Base-by-base conservation (phyloP, 1,284 basidiomycete species). In the Pisolithus thermaeus region DNA sequence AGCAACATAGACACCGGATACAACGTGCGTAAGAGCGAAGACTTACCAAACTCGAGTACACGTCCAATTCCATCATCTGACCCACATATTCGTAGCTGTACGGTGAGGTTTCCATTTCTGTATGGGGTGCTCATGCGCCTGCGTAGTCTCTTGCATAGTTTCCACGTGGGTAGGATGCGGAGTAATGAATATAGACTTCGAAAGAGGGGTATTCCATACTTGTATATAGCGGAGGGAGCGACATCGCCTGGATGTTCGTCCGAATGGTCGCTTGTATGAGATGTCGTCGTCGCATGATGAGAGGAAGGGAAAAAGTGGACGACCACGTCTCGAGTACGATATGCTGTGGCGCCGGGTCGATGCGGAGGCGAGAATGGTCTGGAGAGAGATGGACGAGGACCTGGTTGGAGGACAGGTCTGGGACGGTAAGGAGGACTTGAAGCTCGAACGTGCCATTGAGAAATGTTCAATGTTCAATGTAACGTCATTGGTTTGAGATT, bases 191-290 rank as follows among this genome's bases (percentile, higher is more conserved):
- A 91, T 4, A 90, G 64, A 62, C 84, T 86, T 48, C 88, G 77
- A 70, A 90, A 90, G 37, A 89, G 75, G 38, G 84, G 78, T 59
- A 91, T 90, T 28, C 83, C 81, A 58, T 89, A 81, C 67, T 91
- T 90, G 77, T 91, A 91, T 52, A 89, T 84, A 16, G 82, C 85
- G 0, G 86, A 75, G n/a, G 83, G 80, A 6, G 80, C 77, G 40
- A 84, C 73, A 47, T 84, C 84, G 43, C 66, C 61, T 47, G 70
- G 69, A 18, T 70, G 67, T 42, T 71, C 66, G 11, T 59, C 61
- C 38, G 58, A 53, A 20, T 51, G 56, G 53, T 52, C 51, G 40
- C 62, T 61, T 16, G 12, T 4, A 20, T 25, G 23, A 3, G 39
- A 22, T 22, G 39, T 14, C 20, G 12, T 11, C 3, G 39, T 23